Evolutionary conservation across 1,139 yeast genomes (phyloP).

Genomic region (Geotrichum cucujoidarum): DNA sequence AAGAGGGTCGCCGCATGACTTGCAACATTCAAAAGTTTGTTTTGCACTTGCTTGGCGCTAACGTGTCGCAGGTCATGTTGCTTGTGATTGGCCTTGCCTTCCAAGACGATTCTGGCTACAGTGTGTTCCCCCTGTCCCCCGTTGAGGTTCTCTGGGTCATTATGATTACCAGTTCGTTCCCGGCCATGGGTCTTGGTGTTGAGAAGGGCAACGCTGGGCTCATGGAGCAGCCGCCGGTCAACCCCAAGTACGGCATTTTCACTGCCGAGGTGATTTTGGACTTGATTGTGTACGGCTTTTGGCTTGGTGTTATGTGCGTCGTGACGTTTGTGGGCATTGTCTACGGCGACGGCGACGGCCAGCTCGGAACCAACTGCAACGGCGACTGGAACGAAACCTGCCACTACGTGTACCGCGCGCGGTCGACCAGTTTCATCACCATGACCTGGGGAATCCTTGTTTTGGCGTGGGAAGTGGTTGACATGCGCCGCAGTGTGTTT

Average conservation of each 20-base stretch:
- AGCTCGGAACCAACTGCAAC: conserved; percentile 66
- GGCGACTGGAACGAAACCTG: conserved; percentile 46
- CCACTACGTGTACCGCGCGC: conserved; percentile 64
- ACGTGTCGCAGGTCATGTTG: conserved; percentile 71
- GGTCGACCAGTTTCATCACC: conserved; percentile 76
- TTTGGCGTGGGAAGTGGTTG: conserved; percentile 88
- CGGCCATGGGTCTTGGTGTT: conserved; percentile 82
- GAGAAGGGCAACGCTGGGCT: conserved; percentile 64
- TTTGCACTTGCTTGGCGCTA: conserved; percentile 71
- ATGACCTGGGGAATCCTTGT: conserved; percentile 90
- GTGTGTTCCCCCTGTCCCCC: conserved; percentile 75
- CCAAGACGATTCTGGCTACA: conserved; percentile 51
- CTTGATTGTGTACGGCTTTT: conserved; percentile 67
- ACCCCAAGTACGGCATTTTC: conserved; percentile 54
- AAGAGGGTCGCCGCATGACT: conserved; percentile 80
- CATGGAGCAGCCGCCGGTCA: conserved; percentile 60
- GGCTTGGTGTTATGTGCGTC: conserved; percentile 72
- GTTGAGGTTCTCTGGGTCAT: conserved; percentile 78
- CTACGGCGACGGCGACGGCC: conserved; percentile 57
- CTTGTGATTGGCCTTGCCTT: conserved; percentile 65
- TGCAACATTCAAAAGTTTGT: conserved; percentile 77
- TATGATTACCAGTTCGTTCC: conserved; percentile 74
- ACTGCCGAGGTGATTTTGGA: conserved; percentile 68
- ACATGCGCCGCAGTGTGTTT: conserved; percentile 68
- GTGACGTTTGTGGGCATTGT: conserved; percentile 61